Evolutionary conservation across 176 grass and related monocot species (phyloP).

Genomic region (Hordeum vulgare): MorexV3_pseudomolecules_assembly NC_058518.1:5346617-5347116

Average conservation of each 20-base stretch:
- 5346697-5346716: background rate
- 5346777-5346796: background rate
- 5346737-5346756: background rate
- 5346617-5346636: background rate
- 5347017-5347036: background rate
- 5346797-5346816: background rate
- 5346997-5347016: background rate
- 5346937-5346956: too few relatives aligned
- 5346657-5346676: background rate
- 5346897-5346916: background rate
- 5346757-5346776: background rate
- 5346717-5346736: background rate
- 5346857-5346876: background rate
- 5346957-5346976: background rate
- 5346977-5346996: background rate
- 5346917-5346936: too few relatives aligned
- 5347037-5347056: background rate
- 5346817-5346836: background rate
- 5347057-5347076: background rate
- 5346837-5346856: background rate
- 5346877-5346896: background rate
- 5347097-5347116: background rate
- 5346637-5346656: background rate
- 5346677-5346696: background rate
- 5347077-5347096: background rate